Percentiles rank a stretch among this genome's conserved stretches.
These are phyloP conservation scores for Diaporthe sp. DNA, from an alignment of 2,329 filamentous ascomycete genomes.

Conservation along the genomic window DNA sequence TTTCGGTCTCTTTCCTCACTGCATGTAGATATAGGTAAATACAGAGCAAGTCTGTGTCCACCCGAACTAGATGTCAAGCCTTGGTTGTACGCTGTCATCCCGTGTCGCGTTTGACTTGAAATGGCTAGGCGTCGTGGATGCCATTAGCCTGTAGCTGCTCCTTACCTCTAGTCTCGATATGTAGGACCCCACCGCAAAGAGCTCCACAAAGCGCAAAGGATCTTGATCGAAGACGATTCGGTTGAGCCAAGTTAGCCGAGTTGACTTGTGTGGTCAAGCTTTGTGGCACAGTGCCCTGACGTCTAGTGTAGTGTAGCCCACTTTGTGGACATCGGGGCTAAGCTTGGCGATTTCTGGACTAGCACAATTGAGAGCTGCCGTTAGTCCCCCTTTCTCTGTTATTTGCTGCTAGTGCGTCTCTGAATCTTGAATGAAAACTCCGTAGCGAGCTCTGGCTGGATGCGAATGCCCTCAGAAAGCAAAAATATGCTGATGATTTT, in stretches of 20 bases:
- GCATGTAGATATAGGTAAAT: too few relatives aligned
- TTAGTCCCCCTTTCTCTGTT: neutral
- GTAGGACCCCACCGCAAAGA: neutral
- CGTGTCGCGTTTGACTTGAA: neutral
- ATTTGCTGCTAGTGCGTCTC: neutral
- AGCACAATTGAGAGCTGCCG: neutral
- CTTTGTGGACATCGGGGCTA: neutral
- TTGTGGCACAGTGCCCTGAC: neutral
- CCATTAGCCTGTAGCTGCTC: neutral
- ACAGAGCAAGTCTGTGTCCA: too few relatives aligned
- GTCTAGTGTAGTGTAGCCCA: neutral
- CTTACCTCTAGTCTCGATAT: neutral
- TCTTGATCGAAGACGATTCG: neutral
- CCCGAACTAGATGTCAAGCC: too few relatives aligned
- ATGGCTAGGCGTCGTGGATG: neutral
- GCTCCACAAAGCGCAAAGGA: neutral
- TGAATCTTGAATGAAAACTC: neutral
- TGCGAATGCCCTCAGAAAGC: too few relatives aligned
- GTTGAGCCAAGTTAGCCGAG: neutral
- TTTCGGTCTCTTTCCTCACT: too few relatives aligned
- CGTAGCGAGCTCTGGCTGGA: neutral
- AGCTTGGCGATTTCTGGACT: neutral
- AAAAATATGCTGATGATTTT: neutral
- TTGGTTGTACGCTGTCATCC: too few relatives aligned
- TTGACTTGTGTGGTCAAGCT: neutral